Evolutionary conservation across 1,139 yeast genomes (phyloP).

Genomic region (Scheffersomyces cryptocercus): DNA sequence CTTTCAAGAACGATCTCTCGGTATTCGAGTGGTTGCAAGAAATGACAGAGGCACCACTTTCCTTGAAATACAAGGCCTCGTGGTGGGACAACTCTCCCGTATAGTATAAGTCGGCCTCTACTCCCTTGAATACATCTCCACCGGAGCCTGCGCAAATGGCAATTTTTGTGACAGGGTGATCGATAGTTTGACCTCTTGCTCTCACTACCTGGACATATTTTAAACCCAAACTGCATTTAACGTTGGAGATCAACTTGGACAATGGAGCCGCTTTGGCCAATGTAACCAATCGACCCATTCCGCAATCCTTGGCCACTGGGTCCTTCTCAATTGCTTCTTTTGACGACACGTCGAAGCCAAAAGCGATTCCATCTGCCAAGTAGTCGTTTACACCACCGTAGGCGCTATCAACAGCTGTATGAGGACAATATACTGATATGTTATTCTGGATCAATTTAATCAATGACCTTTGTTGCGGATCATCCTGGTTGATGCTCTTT

Average conservation of each 20-base stretch:
- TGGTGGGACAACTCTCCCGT: conserved; percentile 97
- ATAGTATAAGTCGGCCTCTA: conserved; percentile 71
- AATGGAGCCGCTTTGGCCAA: conserved; percentile 49
- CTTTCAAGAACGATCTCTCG: conserved; percentile 76
- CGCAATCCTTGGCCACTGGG: conserved; percentile 48
- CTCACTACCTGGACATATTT: conserved; percentile 64
- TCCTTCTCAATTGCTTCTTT: conserved; percentile 32
- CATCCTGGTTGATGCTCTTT: conserved; percentile 65
- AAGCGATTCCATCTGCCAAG: conserved; percentile 64
- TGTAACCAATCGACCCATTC: conserved; percentile 78
- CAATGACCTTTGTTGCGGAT: conserved; percentile 82
- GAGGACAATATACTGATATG: conserved; percentile 90
- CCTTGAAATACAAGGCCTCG: conserved; percentile 72
- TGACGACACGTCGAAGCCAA: conserved; percentile 19
- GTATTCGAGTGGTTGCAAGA: conserved; percentile 89
- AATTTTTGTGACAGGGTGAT: conserved; percentile 45
- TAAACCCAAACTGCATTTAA: conserved; percentile 58
- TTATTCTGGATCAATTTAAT: conserved; percentile 71
- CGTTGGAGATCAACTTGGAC: conserved; percentile 44
- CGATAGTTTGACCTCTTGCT: conserved; percentile 30
- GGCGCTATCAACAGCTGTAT: conserved; percentile 95
- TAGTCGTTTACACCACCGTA: conserved; percentile 92
- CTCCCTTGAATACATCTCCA: conserved; percentile 62
- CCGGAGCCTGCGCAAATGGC: conserved; percentile 99
- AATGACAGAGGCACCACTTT: conserved; percentile 71